phyloP scores from a whole-genome alignment of 2,329 filamentous ascomycete species.

The Chaetomiaceae sp. region DNA sequence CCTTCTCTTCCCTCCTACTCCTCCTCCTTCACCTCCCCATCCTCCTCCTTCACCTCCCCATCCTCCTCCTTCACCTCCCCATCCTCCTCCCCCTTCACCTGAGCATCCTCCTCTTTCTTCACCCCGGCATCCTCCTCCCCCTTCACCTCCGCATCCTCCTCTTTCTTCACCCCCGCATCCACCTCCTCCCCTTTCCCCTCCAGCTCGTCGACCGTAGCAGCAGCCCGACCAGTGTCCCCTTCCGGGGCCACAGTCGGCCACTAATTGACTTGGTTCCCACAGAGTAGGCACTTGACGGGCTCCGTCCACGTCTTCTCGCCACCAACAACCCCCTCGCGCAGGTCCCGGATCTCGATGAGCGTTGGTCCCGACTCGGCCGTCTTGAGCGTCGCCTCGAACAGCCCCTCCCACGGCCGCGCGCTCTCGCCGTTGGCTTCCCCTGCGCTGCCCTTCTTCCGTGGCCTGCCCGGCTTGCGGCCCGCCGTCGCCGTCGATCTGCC shows the following conservation, averaged over 20 bases:
- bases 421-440: slow-evolving; percentile 29
- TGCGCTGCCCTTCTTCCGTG: slow-evolving; percentile 41
- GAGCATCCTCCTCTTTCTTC: too few species aligned
- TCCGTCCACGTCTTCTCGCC: slow-evolving; percentile 53
- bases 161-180: neutral
- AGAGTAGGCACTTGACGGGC: slow-evolving; percentile 47
- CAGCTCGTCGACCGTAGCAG: neutral
- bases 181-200: neutral
- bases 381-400: slow-evolving; percentile 48
- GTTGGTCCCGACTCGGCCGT: slow-evolving; percentile 43
- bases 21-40: too few species aligned
- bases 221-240: neutral
- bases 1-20: too few species aligned
- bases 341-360: slow-evolving; percentile 48
- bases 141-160: neutral
- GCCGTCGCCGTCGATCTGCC: slow-evolving; percentile 27
- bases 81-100: too few species aligned
- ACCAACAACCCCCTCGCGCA: slow-evolving; percentile 43
- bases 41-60: too few species aligned
- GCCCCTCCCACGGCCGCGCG: slow-evolving; percentile 45
- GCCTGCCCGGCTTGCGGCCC: slow-evolving; percentile 27
- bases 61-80: too few species aligned
- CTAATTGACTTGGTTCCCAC: slow-evolving; percentile 44
- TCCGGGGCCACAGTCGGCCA: neutral
- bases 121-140: neutral